Conservation (phyloP, 768 basidiomycete species). For the Termitomyces sp. region DNA sequence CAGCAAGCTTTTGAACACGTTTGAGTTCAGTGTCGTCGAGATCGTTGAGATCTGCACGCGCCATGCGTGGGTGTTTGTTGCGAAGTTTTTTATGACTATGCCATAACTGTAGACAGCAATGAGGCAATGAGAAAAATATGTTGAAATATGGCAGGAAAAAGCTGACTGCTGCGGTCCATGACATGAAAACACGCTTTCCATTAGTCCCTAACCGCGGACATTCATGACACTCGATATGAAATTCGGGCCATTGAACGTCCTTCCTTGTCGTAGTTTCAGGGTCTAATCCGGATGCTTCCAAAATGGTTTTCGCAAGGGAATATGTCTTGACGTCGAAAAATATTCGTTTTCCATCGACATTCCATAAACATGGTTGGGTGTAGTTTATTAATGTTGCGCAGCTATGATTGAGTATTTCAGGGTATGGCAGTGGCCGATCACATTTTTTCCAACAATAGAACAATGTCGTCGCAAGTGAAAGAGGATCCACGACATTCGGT, state of each 20-base stretch:
- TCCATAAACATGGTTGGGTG: background rate
- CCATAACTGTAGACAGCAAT: background rate
- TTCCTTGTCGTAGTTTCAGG: background rate
- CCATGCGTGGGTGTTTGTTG: background rate
- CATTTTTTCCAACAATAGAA: background rate
- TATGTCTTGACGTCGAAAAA: background rate
- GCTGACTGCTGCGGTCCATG: slow-evolving; percentile 4
- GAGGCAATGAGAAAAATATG: background rate
- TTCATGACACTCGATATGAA: slow-evolving; percentile 2
- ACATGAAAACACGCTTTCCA: slow-evolving; percentile 2
- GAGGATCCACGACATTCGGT: background rate
- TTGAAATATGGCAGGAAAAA: background rate
- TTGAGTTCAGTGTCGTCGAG: background rate
- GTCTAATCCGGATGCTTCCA: slow-evolving; percentile 5
- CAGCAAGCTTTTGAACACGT: background rate
- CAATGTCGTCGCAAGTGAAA: slow-evolving; percentile 1
- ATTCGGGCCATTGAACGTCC: background rate
- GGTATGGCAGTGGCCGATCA: background rate
- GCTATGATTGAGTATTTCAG: background rate
- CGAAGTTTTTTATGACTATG: background rate
- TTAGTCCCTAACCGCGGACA: background rate
- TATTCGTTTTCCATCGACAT: background rate
- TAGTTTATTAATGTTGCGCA: background rate
- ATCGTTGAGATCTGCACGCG: background rate
- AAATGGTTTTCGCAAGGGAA: background rate